Percentiles rank a stretch among this genome's conserved stretches.
Conservation (phyloP, 768 basidiomycete species). For the Hysterangium stoloniferum region DNA sequence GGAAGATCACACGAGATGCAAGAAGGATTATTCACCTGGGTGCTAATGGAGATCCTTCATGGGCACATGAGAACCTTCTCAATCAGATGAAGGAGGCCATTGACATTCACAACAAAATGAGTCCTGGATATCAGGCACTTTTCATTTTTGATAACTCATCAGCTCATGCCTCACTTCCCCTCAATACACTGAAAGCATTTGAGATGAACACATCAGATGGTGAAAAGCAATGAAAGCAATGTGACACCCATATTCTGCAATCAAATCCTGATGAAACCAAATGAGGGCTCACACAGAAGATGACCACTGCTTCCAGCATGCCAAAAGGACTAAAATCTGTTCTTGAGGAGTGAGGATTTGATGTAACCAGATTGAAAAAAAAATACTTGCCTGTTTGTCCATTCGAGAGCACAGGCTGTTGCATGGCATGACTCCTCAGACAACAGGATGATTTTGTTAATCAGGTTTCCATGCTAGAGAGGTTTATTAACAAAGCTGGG, state of each 20-base stretch:
- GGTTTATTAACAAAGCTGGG: neutral
- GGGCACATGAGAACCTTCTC: too few species aligned
- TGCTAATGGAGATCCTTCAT: too few species aligned
- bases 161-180: slow-evolving; percentile 27
- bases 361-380: slow-evolving; percentile 23
- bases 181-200: slow-evolving; percentile 33
- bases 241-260: slow-evolving; percentile 31
- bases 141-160: slow-evolving; percentile 10
- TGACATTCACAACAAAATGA: too few species aligned
- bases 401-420: slow-evolving; percentile 26
- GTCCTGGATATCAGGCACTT: too few species aligned
- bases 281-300: slow-evolving; percentile 27
- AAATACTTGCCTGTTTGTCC: slow-evolving; percentile 34
- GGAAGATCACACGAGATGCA: too few species aligned
- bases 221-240: slow-evolving; percentile 29
- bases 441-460: slow-evolving; percentile 34
- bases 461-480: slow-evolving; percentile 29
- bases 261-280: slow-evolving; percentile 24
- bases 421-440: slow-evolving; percentile 30
- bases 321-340: slow-evolving; percentile 29
- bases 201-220: slow-evolving; percentile 37
- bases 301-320: slow-evolving; percentile 25
- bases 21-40: too few species aligned
- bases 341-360: slow-evolving; percentile 34
- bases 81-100: too few species aligned